Base-by-base conservation (phyloP, 768 basidiomycete species). In the Lactifluus subvellereus region DNA sequence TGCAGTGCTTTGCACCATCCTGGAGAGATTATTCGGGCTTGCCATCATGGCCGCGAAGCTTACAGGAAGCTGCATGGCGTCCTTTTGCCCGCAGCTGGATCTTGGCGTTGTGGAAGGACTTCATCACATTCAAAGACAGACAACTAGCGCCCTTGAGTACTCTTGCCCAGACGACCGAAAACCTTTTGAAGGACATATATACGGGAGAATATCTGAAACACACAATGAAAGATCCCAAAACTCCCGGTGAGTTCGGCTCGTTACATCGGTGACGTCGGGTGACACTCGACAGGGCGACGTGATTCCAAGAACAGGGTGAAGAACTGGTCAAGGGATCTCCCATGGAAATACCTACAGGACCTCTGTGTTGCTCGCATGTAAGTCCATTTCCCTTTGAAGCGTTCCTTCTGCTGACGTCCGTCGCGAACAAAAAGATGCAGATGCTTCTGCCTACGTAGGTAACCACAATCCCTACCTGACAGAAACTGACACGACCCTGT, bases 71-170 rank as follows among this genome's bases (percentile, higher is more conserved):
- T 84, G 0, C 80, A 86, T 67, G 74, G 76, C 14, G 66, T 83
- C 32, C 78, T 79, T 5, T 74, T 87, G 38, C 86, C 86, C 77
- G 77, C 2, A 79, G 77, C 56, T 87, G 84, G 84, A 67, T 84
- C 22, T 38, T 73, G 16, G 61, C 64, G 18, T 45, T 32, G 49
- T 67, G 50, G 61, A 62, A 16, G 67, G 64, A 59, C 65, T 66
- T 62, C 8, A 27, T 43, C n/a, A 22, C 22, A 13, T 65, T 57
- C 37, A 64, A 35, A 30, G 38, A 50, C 3, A 37, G 37, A 6
- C 0, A 13, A 30, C 13, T 43, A 3, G 38, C 43, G 2, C 56
- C 49, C 32, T 56, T 62, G 32, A 13, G 4, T 30, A 6, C 35
- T 13, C 56, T 62, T 8, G 55, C 45, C 32, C 27, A 33, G 11